Evolutionary conservation across 352 stramenopile genomes (phyloP).

Genomic region (Phytophthora megakarya): DNA sequence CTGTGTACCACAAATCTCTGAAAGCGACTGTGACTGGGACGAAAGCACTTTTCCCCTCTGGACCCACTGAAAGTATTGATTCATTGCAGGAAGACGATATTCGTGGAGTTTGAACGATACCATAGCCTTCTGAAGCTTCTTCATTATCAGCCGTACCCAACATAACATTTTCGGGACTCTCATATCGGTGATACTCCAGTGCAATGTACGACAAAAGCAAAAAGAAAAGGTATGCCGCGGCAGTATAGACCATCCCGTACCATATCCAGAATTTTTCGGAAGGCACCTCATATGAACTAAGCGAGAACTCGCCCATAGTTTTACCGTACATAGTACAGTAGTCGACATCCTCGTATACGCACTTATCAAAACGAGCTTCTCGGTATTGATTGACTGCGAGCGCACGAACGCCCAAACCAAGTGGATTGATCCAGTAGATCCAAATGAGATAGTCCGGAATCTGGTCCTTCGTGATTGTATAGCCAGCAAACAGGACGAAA

Average conservation of each 20-base stretch:
- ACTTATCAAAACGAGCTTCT: not conserved
- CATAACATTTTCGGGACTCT: not conserved
- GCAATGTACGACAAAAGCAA: not conserved
- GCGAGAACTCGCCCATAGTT: not conserved
- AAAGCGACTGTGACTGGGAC: constrained; percentile 2
- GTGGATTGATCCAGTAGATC: not conserved
- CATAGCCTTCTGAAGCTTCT: too few relatives aligned
- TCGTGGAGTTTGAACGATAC: too few relatives aligned
- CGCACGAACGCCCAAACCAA: not conserved
- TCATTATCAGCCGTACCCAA: not conserved
- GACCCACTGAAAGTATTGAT: too few relatives aligned
- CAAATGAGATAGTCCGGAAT: not conserved
- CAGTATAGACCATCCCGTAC: not conserved
- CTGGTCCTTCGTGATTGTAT: not conserved
- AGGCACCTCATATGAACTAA: not conserved
- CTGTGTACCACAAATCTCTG: not conserved
- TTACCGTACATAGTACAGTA: not conserved
- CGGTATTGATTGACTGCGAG: not conserved
- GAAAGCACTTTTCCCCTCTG: not conserved
- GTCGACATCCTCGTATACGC: not conserved
- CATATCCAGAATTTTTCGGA: not conserved
- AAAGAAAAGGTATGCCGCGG: not conserved
- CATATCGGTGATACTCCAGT: not conserved
- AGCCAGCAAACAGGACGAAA: too few relatives aligned
- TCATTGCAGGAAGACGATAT: too few relatives aligned